Evolutionary conservation across 345 rosid species (phyloP).

Genomic region (Bretschneidera sinensis): DNA sequence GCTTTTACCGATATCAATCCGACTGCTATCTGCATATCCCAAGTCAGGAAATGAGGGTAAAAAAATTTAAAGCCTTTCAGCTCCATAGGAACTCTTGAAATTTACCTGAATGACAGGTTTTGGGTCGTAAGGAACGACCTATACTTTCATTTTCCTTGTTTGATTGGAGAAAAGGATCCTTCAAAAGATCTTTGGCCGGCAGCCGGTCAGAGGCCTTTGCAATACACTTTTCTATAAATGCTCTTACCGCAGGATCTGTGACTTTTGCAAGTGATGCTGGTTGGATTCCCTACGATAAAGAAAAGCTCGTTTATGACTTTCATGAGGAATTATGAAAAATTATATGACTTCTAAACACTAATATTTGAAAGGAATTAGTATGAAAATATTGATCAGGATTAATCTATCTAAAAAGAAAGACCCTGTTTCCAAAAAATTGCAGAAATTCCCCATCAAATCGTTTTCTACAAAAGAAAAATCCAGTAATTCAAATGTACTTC

Average conservation of each 20-base stretch:
- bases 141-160: slow-evolving; percentile 47
- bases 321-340: slow-evolving; percentile 3
- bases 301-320: slow-evolving; percentile 5
- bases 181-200: slow-evolving; percentile 77
- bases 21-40: slow-evolving; percentile 36
- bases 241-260: slow-evolving; percentile 52
- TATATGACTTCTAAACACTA: not conserved
- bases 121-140: slow-evolving; percentile 27
- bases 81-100: slow-evolving; percentile 2
- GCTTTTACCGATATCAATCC: slow-evolving; percentile 16
- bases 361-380: not conserved
- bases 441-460: too few relatives aligned
- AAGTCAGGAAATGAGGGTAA: slow-evolving; percentile 8
- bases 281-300: slow-evolving; percentile 65
- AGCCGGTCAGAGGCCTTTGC: slow-evolving; percentile 67
- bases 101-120: slow-evolving; percentile 35
- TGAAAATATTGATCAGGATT: too few relatives aligned
- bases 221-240: slow-evolving; percentile 88
- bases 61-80: slow-evolving; percentile 8
- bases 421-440: too few relatives aligned
- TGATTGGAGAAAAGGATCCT: slow-evolving; percentile 76
- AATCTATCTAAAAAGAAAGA: too few relatives aligned
- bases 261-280: slow-evolving; percentile 91
- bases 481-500: too few relatives aligned
- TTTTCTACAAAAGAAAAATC: slow-evolving; percentile 6